A percentile compares a stretch with the other conserved stretches of the same genome.
These are phyloP conservation scores for Solanum etuberosum DNA, from an alignment of 257 asterid genomes.

Conservation along the genomic window DNA sequence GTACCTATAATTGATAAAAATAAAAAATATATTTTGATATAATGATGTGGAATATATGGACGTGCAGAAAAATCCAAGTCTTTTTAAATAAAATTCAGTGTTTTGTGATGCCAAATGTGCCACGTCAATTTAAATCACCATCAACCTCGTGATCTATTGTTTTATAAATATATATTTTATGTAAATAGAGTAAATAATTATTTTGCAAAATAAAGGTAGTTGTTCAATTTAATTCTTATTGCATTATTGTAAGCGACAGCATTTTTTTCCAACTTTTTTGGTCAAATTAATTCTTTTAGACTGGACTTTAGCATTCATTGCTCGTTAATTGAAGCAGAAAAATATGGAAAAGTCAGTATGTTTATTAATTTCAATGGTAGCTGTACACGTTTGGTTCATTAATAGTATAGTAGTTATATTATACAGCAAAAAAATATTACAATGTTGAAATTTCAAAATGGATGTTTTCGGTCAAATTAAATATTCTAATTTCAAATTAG, in stretches of 20 bases:
- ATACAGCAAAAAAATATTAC: too few species aligned
- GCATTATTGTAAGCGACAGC: neutral
- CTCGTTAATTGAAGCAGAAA: neutral
- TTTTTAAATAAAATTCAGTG: neutral
- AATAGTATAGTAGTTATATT: neutral
- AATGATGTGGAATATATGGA: neutral
- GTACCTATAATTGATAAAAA: neutral
- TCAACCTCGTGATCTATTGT: neutral
- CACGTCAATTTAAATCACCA: neutral
- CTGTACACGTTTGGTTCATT: neutral
- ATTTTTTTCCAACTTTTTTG: neutral
- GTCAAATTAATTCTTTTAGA: neutral
- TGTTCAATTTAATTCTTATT: neutral
- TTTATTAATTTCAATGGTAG: neutral
- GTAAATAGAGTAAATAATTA: neutral
- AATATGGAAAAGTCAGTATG: neutral
- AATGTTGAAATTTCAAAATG: neutral
- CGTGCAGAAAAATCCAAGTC: neutral
- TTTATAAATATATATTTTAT: too few species aligned
- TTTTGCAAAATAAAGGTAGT: neutral
- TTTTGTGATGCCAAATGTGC: neutral
- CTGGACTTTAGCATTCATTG: neutral
- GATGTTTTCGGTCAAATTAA: neutral
- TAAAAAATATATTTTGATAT: too few species aligned
- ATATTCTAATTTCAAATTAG: neutral